These are phyloP conservation scores for Leersia perrieri DNA, from an alignment of 176 grass and related monocot genomes.

Conservation along the genomic window DNA sequence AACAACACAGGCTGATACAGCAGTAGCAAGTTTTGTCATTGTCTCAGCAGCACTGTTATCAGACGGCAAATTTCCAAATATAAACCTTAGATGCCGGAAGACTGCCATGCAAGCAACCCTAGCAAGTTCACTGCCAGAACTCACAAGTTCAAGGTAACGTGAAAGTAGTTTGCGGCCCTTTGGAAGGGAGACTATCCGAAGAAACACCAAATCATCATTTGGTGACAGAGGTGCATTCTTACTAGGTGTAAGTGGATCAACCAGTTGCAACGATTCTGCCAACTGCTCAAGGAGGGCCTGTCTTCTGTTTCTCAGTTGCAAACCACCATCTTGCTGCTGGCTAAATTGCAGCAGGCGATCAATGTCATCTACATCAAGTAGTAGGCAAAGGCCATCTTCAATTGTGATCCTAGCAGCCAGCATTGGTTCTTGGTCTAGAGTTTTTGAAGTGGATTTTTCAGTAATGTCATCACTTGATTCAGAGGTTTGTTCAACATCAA, in stretches of 20 bases:
- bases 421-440: conserved; percentile 84
- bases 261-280: conserved; percentile 67
- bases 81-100: conserved; percentile 63
- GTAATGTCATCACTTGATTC: conserved; percentile 28
- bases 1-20: conserved; percentile 43
- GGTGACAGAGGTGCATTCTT: conserved; percentile 42
- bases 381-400: conserved; percentile 67
- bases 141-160: conserved; percentile 55
- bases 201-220: conserved; percentile 74
- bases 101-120: conserved; percentile 77
- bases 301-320: conserved; percentile 61
- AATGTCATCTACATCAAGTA: conserved; percentile 86
- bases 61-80: conserved; percentile 58
- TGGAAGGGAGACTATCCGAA: conserved; percentile 69
- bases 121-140: conserved; percentile 44
- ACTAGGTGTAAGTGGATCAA: conserved; percentile 63
- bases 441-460: conserved; percentile 56
- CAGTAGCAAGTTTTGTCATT: conserved; percentile 44
- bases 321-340: conserved; percentile 69
- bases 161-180: conserved; percentile 78
- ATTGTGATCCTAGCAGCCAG: conserved; percentile 82
- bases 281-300: conserved; percentile 65
- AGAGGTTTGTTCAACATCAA: conserved; percentile 69
- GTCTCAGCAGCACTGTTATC: conserved; percentile 47
- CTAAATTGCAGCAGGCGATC: conserved; percentile 69